Base-by-base conservation (phyloP, 148 eudicot genomes). In the Rhododendron molle region DNA sequence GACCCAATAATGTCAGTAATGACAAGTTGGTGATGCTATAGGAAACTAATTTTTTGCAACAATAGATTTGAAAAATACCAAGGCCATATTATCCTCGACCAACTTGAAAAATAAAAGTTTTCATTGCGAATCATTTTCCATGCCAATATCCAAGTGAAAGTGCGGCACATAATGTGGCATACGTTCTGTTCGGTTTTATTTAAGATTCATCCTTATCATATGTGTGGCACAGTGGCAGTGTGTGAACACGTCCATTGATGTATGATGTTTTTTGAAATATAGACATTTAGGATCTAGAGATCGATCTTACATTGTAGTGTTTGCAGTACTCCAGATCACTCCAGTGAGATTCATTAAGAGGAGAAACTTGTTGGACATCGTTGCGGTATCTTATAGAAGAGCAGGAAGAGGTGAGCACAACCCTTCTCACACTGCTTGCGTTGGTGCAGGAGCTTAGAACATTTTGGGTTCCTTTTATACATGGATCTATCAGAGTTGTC, bases 341-440 rank as follows among this genome's bases (percentile, higher is more conserved):
- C 99, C 99, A 96, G 56, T 96, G 99, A 26, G 98, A 92, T 90
- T 96, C 99, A 83, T 95, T 92, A 15, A 96, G 94, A 84, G 93
- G 93, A 83, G 94, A 90, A 76, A 88, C 78, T 54, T 88, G 87
- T 71, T 91, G 88, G 56, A 84, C 90, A 73, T 96, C 98, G 15
- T 89, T 85, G 6, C 92, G 89, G 77, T 95, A 96, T 92, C 99
- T 88, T 84, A 95, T 92, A 4, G 97, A 89, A 34, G 99, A 94
- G 88, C 99, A 96, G 78, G 99, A 96, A 32, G 99, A 96, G 86
- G 99, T 96, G 44, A 94, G 86, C 73, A 96, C 97, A 71, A 95
- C 93, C 90, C 98, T 89, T 89, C 89, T 94, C 52, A 95, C 88
- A 79, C 87, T 90, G 73, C 71, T 89, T 58, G 96, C 88, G 86